These are phyloP conservation scores for Calonectria naviculata DNA, from an alignment of 2,329 filamentous ascomycete species.

Conservation along the genomic window DNA sequence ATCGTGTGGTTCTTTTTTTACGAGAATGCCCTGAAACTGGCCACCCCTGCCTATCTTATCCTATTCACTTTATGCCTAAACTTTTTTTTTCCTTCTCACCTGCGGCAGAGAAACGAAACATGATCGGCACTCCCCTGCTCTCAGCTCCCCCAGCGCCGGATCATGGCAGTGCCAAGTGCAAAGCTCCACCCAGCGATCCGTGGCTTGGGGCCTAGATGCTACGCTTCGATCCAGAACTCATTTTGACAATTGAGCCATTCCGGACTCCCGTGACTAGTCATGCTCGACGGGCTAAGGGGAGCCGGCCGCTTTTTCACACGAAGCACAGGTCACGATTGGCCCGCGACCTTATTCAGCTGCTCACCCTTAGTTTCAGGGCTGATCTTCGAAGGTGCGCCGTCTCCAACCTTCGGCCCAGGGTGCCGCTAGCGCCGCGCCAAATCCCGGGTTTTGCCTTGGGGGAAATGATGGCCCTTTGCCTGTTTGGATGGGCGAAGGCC, in stretches of 20 bases:
- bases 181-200: neutral
- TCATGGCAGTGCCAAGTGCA: neutral
- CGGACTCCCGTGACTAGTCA: neutral
- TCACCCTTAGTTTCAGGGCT: slow-evolving; percentile 13
- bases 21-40: neutral
- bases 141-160: neutral
- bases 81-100: neutral
- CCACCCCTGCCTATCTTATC: neutral
- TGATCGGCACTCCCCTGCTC: neutral
- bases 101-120: neutral
- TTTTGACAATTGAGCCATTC: neutral
- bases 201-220: neutral
- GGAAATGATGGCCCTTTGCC: neutral
- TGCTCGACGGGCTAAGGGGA: neutral
- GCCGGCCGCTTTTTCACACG: neutral
- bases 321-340: neutral
- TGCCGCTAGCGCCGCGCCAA: slow-evolving; percentile 15
- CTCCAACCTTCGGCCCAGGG: neutral
- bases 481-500: neutral
- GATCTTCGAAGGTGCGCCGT: slow-evolving; percentile 5
- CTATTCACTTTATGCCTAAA: neutral
- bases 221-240: neutral
- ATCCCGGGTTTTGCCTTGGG: neutral
- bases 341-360: neutral
- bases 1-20: neutral